Conservation (phyloP, 345 rosid genomes). For the Crucihimalaya himalaica region DNA sequence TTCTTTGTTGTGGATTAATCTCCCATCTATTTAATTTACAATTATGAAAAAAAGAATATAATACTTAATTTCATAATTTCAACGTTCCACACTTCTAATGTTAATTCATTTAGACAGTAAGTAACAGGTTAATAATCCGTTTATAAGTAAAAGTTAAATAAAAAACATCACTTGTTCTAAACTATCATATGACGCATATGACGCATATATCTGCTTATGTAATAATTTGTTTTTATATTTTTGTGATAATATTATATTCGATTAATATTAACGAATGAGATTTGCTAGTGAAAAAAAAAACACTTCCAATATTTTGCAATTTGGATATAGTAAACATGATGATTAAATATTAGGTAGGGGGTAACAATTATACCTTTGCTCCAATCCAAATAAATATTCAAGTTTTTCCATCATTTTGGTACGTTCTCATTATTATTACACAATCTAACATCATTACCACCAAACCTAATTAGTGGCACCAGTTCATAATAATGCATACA, state of each 20-base stretch:
- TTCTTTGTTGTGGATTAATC: too few species aligned
- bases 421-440: slow-evolving; percentile 36
- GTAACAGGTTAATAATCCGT: too few species aligned
- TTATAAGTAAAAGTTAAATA: too few species aligned
- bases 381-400: slow-evolving; percentile 29
- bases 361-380: slow-evolving; percentile 3
- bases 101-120: too few species aligned
- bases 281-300: too few species aligned
- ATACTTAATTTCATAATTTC: not conserved
- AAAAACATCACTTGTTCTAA: too few species aligned
- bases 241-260: too few species aligned
- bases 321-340: slow-evolving; percentile 13
- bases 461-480: slow-evolving; percentile 35
- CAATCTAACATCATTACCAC: slow-evolving; percentile 39
- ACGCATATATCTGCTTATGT: too few species aligned
- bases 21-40: not conserved
- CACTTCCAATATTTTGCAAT: not conserved
- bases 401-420: slow-evolving; percentile 35
- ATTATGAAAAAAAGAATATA: not conserved
- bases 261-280: too few species aligned
- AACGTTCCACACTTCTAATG: not conserved
- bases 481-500: slow-evolving; percentile 23
- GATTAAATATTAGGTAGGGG: slow-evolving; percentile 20
- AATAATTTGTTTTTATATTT: too few species aligned
- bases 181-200: too few species aligned